Evolutionary conservation across 2,329 filamentous ascomycete species (phyloP), one percentile per base, ranked within the genome.

Genomic region (Rhinocladiella mackenziei): DNA sequence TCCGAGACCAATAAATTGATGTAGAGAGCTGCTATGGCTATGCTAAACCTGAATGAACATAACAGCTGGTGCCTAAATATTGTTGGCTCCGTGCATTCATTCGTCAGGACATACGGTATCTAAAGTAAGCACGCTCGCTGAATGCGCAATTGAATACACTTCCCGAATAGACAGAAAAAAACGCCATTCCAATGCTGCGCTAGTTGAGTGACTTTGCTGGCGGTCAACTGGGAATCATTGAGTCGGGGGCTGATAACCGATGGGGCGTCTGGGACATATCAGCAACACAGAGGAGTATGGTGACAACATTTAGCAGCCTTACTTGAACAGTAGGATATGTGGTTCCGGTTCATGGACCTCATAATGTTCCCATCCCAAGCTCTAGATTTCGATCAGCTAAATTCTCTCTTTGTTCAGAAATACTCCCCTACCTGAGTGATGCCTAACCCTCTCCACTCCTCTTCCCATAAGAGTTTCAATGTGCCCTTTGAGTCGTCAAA

Each of bases 301-400:
- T n/a, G n/a, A n/a, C n/a, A n/a, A n/a, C n/a, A n/a, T 18, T 11
- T 6, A 19, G 30, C 10, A 29, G 28, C 74, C 86, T 67, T 72
- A 96, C 91, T 98, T 98, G 79, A 98, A 98, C 22, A 98, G 79
- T 43, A 98, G 78, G 61, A 98, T 98, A 67, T 98, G 92, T 55
- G 92, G 92, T 71, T 98, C 92, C 31, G 92, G 92, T 68, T 97
- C 92, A 67, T 98, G 92, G 42, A 98, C 92, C 68, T 98, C 92
- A 65, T 98, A 98, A 68, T 98, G 92, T 66, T 97, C 91, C 92
- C 92, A 98, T 45, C 92, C 92, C 60, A 98, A 74, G 73, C 91
- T 97, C 89, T 97, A 63, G 14, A 8, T 13, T 14, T 20, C 25
- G 13, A 29, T 61, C 39, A 60, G 52, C 32, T 34, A 20, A 17